Evolutionary conservation across 305 asterid genomes (phyloP), one percentile per base, ranked within the genome.

Genomic region (Striga hermonthica): DNA sequence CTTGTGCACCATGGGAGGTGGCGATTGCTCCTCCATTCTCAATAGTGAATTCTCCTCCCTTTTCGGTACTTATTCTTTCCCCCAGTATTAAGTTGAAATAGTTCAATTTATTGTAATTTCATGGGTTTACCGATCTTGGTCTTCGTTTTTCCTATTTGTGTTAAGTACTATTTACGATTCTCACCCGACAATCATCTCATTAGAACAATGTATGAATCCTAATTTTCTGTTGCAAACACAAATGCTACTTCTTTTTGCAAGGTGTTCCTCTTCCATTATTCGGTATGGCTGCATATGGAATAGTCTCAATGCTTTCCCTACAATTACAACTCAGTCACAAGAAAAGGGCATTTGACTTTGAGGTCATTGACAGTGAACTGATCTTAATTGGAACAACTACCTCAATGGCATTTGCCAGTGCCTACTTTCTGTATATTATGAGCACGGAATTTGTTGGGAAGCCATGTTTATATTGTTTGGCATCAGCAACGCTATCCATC

Each of bases 201-300:
- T 64, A 54, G 37, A 59, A 52, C 31, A 22, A 22, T 22, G 31
- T 22, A 22, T 22, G 1, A 22, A 22, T 22, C 31, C 31, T 22
- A 22, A 22, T 22, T 22, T 22, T 22, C 31, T 22, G 31, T 22
- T 22, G 31, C 31, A 22, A 22, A 22, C 31, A 22, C 31, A 22
- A 22, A 9, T 44, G 8, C n/a, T 44, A 31, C 54, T 67, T 74
- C 68, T 31, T 61, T 71, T 65, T 77, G 71, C 67, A 67, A 87
- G 95, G 95, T 72, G 68, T 80, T 76, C 95, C 88, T 67, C 90
- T 87, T 72, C 83, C 95, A 57, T 69, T 87, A 67, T 68, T 82
- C 15, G 90, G 95, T 68, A 78, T 87, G 90, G 58, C 78, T 69
- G 84, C 90, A 0, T 87, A 87, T 74, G 95, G 95, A 53, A 9